phyloP scores from a whole-genome alignment of 2,329 filamentous ascomycete genomes.

The Colletotrichum lentis region DNA sequence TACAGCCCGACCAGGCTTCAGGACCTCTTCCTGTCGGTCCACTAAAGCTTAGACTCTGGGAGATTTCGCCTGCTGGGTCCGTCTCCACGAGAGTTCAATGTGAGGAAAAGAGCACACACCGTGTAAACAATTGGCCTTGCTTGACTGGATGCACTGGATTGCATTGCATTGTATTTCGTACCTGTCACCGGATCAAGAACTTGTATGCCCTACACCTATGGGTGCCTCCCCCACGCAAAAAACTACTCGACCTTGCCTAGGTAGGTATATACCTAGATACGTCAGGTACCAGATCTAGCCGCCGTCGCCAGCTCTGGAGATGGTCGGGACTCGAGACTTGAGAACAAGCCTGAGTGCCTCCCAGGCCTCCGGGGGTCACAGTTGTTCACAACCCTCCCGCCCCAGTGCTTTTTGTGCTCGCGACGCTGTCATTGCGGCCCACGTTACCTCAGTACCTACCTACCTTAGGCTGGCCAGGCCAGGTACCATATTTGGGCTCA shows the following conservation, averaged over 20 bases:
- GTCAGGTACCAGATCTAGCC: neutral
- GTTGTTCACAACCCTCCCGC: too few relatives aligned
- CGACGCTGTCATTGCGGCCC: constrained; percentile 10
- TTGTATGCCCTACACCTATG: too few relatives aligned
- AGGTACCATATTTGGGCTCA: constrained; percentile 6
- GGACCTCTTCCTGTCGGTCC: constrained; percentile 10
- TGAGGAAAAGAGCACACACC: neutral
- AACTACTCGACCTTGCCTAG: too few relatives aligned
- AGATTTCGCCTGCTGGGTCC: constrained; percentile 2
- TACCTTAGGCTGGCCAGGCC: neutral
- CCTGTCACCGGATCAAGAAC: neutral
- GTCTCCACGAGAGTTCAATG: constrained; percentile 29
- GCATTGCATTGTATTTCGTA: constrained; percentile 9
- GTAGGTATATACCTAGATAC: too few relatives aligned
- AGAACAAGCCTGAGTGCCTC: neutral
- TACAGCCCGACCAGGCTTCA: neutral
- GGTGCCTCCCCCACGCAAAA: too few relatives aligned
- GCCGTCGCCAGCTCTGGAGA: neutral
- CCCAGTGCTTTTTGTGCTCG: too few relatives aligned
- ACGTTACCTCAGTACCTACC: neutral
- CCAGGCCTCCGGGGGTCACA: neutral
- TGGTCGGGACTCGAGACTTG: neutral
- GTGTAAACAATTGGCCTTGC: neutral
- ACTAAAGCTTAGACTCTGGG: constrained; percentile 31
- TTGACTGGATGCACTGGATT: neutral